phyloP scores from a whole-genome alignment of 2,329 filamentous ascomycete genomes.

The Talaromyces sp. region DNA sequence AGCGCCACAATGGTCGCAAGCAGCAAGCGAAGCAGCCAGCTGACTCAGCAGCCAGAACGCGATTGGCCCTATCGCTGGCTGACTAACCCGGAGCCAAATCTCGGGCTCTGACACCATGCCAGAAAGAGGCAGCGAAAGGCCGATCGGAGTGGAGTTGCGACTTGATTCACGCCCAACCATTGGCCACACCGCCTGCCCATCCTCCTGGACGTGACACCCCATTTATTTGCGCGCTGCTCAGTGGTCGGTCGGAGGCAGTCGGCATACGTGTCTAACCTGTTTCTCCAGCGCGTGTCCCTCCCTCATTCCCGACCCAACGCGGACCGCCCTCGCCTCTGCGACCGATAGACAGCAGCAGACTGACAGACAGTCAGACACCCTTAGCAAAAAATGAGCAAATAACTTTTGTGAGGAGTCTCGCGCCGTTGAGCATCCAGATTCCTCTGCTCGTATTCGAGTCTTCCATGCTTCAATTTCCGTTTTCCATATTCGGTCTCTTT shows the following conservation, averaged over 20 bases:
- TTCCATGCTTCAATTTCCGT: background rate
- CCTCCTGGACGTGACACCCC: background rate
- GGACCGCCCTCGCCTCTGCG: background rate
- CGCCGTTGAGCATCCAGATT: background rate
- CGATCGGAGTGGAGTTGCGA: constrained; percentile 1
- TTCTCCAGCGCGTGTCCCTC: background rate
- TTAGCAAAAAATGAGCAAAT: background rate
- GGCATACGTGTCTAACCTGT: constrained; percentile 3
- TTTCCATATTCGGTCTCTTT: background rate
- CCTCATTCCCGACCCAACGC: background rate
- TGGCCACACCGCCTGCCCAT: background rate
- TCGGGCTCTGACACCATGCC: constrained; percentile 2
- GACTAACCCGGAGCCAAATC: background rate
- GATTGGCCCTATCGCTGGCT: background rate
- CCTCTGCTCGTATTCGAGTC: background rate
- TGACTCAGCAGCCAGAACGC: constrained; percentile 4
- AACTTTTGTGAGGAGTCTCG: constrained; percentile 4
- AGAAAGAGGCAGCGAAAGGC: background rate
- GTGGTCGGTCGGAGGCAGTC: background rate
- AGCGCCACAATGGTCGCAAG: background rate
- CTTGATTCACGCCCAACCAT: background rate
- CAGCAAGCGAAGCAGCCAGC: background rate
- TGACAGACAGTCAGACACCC: background rate
- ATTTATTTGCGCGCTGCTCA: background rate
- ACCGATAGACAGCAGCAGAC: background rate